Percentiles rank a stretch among this genome's conserved stretches.
Conservation (phyloP, 129 eudicot genomes). For the Centaurea solstitialis region DNA sequence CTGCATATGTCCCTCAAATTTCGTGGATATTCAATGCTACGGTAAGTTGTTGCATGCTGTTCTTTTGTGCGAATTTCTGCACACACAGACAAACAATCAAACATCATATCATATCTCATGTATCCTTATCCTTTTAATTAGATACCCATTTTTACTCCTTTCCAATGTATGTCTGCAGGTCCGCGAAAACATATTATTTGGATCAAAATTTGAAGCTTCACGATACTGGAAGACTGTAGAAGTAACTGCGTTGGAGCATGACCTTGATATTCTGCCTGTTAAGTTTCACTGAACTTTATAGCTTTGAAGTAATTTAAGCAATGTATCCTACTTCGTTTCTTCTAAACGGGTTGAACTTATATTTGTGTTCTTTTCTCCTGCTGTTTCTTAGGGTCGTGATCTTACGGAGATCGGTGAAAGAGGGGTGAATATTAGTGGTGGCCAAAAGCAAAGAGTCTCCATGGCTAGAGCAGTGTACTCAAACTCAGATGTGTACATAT, state of each 20-base stretch:
- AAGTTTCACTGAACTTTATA: conserved; percentile 30
- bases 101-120: conserved; percentile 4
- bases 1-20: conserved; percentile 93
- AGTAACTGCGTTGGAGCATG: conserved; percentile 76
- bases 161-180: conserved; percentile 43
- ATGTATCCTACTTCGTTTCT: neutral
- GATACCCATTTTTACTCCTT: neutral
- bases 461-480: conserved; percentile 99
- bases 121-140: neutral
- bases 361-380: conserved; percentile 3
- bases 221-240: conserved; percentile 65
- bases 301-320: neutral
- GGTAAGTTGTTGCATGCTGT: conserved; percentile 41
- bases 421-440: conserved; percentile 98
- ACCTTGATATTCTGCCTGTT: conserved; percentile 83
- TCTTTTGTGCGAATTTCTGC: neutral
- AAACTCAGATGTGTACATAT: conserved; percentile 83
- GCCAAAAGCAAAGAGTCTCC: conserved; percentile 96
- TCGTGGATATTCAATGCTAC: conserved; percentile 99
- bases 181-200: conserved; percentile 89
- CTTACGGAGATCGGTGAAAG: conserved; percentile 98
- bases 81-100: conserved; percentile 9
- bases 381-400: conserved; percentile 73
- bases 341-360: conserved; percentile 11
- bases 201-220: conserved; percentile 66